Evolutionary conservation across 148 eudicot genomes (phyloP).

Genomic region (Rhododendron griersonianum): DNA sequence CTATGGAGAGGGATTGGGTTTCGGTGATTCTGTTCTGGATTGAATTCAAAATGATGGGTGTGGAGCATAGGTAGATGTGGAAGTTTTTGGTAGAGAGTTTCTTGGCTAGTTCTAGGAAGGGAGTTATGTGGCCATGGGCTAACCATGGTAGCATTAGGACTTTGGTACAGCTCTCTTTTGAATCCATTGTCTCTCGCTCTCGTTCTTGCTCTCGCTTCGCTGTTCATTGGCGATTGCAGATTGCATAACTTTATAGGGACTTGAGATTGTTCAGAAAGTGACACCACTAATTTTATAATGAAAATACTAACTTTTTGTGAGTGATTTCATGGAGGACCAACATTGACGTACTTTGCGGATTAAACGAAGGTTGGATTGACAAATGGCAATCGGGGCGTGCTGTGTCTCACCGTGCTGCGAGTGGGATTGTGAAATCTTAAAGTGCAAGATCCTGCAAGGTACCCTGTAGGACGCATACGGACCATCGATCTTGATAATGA

Average conservation of each 20-base stretch:
- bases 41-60: background rate
- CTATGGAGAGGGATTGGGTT: background rate
- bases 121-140: constrained; percentile 12
- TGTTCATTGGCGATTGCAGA: too few relatives aligned
- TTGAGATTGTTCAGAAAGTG: too few relatives aligned
- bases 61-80: background rate
- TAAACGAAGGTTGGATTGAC: too few relatives aligned
- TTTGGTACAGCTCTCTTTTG: background rate
- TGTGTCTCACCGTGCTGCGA: too few relatives aligned
- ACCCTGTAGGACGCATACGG: rapidly evolving
- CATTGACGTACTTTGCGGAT: too few relatives aligned
- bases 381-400: too few relatives aligned
- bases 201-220: background rate
- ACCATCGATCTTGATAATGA: too few relatives aligned
- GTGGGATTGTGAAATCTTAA: rapidly evolving
- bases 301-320: too few relatives aligned
- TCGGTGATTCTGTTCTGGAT: background rate
- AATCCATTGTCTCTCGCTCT: constrained; percentile 3
- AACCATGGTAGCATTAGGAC: constrained; percentile 15
- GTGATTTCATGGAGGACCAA: too few relatives aligned
- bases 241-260: too few relatives aligned
- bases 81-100: constrained; percentile 1
- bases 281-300: too few relatives aligned
- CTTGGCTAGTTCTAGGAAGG: constrained; percentile 13
- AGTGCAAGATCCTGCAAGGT: too few relatives aligned